Conservation (phyloP, 1,139 yeast species). For the Yarrowia galli region DNA sequence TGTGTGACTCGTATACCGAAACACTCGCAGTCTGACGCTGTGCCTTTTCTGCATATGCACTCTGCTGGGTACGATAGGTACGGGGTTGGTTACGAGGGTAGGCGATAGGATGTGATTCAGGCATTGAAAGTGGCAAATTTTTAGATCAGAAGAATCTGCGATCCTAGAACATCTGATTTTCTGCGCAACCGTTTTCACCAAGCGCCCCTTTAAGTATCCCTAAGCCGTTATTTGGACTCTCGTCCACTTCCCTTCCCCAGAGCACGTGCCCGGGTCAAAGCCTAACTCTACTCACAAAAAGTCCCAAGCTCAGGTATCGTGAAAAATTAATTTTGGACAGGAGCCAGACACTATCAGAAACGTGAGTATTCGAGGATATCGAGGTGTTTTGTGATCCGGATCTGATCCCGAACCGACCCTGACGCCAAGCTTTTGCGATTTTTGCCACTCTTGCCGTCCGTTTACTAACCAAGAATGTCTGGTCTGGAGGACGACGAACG, state of each 20-base stretch:
- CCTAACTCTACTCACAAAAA: slow-evolving; percentile 4
- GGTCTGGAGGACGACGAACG: slow-evolving; percentile 21
- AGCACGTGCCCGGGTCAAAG: slow-evolving; percentile 39
- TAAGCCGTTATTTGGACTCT: background rate
- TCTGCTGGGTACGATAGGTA: too few species aligned
- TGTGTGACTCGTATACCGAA: background rate
- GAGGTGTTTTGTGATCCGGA: background rate
- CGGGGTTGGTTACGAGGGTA: too few species aligned
- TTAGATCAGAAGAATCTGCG: too few species aligned
- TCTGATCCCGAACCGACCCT: too few species aligned
- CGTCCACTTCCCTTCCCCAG: background rate
- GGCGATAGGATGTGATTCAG: too few species aligned
- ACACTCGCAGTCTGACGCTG: background rate
- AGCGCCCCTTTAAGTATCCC: background rate
- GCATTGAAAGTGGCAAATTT: too few species aligned
- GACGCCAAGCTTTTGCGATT: background rate
- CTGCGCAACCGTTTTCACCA: background rate
- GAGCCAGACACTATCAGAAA: slow-evolving; percentile 8
- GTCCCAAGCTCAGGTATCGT: slow-evolving; percentile 18
- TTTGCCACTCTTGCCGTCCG: too few species aligned
- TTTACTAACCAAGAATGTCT: slow-evolving; percentile 4
- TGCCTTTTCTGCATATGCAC: too few species aligned
- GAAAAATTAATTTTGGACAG: slow-evolving; percentile 23
- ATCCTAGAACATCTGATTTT: too few species aligned
- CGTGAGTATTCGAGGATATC: slow-evolving; percentile 4